Evolutionary conservation across 106 monocot genomes (phyloP).

Genomic region (Gastrodia elata): DNA sequence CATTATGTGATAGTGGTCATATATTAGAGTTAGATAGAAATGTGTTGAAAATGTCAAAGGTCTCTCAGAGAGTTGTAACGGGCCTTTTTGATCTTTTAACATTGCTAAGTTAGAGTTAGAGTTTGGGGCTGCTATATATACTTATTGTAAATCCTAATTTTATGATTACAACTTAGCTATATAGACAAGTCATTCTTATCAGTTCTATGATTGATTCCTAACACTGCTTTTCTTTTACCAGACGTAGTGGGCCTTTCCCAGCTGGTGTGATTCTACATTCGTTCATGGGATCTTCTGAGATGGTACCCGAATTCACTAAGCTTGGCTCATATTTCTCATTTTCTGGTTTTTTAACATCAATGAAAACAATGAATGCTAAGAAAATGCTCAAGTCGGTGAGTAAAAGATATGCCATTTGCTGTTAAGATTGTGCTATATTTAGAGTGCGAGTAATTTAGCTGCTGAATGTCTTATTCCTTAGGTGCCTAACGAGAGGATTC

Average conservation of each 20-base stretch:
- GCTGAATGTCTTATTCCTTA: conserved; percentile 10
- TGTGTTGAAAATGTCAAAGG: no score
- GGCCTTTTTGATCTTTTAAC: no score
- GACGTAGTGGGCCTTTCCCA: conserved; percentile 66
- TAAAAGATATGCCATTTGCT: neutral
- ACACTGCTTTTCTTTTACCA: conserved; percentile 13
- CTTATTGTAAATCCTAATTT: no score
- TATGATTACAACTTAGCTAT: no score
- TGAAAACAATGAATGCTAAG: conserved; percentile 64
- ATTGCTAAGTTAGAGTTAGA: no score
- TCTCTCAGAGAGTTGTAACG: no score
- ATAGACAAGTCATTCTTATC: neutral
- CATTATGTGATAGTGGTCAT: no score
- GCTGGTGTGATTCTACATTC: conserved; percentile 83
- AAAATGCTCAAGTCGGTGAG: conserved; percentile 39
- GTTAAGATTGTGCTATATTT: neutral
- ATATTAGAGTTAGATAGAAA: no score
- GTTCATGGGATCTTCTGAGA: conserved; percentile 87
- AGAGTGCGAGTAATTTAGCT: neutral
- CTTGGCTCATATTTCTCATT: conserved; percentile 85
- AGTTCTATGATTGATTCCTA: neutral
- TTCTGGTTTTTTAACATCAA: conserved; percentile 57
- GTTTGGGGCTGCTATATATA: no score
- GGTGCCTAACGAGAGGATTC: conserved; percentile 55
- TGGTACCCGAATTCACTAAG: conserved; percentile 62